phyloP scores from a whole-genome alignment of 192 early-diverging fungal species.

The Entomortierella lignicola region DNA sequence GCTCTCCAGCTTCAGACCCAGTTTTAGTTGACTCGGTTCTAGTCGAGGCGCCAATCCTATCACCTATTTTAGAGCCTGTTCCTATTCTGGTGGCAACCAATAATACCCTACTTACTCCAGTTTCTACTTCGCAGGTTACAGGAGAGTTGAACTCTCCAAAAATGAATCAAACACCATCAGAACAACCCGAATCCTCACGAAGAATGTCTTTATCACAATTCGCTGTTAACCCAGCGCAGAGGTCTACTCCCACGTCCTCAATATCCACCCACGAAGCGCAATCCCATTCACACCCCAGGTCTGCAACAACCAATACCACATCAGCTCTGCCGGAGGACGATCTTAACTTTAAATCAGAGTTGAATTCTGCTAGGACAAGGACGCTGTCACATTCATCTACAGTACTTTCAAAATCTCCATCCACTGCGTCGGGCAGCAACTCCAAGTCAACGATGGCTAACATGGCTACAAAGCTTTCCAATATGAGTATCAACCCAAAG shows the following conservation, averaged over 20 bases:
- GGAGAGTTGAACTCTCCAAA: neutral
- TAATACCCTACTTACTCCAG: neutral
- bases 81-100: neutral
- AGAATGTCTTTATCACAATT: constrained; percentile 15
- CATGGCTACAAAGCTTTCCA: constrained; percentile 3
- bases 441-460: neutral
- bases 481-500: neutral
- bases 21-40: no score
- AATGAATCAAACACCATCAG: neutral
- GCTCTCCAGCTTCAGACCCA: no score
- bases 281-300: constrained; percentile 14
- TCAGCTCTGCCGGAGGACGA: neutral
- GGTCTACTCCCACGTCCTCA: constrained; percentile 17
- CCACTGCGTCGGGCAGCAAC: neutral
- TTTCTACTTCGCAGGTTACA: neutral
- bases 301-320: neutral
- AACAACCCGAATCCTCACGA: neutral
- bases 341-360: neutral
- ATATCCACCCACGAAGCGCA: constrained; percentile 12
- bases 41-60: neutral
- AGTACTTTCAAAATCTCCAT: neutral
- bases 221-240: neutral
- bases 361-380: neutral
- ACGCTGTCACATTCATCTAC: neutral
- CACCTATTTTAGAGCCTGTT: neutral